Evolutionary conservation across 495 filamentous ascomycete genomes (phyloP), one percentile per base, ranked within the genome.

Genomic region (Penicillium chermesinum): DNA sequence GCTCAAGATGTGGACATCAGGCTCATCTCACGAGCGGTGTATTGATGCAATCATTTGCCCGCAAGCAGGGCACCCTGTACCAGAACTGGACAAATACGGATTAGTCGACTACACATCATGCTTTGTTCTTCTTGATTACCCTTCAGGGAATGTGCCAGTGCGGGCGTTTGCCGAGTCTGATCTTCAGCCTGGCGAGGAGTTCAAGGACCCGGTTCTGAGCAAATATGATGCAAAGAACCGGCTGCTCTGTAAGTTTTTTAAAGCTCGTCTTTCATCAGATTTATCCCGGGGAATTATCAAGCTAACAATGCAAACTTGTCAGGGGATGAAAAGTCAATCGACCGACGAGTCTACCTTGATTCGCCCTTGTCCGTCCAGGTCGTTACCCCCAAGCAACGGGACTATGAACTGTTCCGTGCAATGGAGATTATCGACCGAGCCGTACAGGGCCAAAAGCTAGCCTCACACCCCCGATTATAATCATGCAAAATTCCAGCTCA

Each of bases 181-280:
- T 61, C 55, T 81, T 39, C 53, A 77, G 13, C 50, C 72, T 39
- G 51, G 72, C 2, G 66, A 53, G 18, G 72, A 79, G 46, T 63
- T 83, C 53, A 47, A 54, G 0, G 54, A 38, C 0, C 58, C 71
- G 33, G 62, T 70, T 10, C 39, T 77, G 25, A 74, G 75, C 5
- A 73, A 69, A 15, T 85, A 79, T 81, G 83, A 87, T 65, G 74
- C 78, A 62, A 63, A 62, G 3, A 85, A 86, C 63, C 67, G 80
- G 32, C 62, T 71, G 49, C 55, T 86, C 14, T 86, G 82, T 82
- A 74, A 70, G 73, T 73, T 36, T 41, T 37, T 37, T 5, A 6
- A 7, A 3, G 4, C 4, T 30, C 25, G 25, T 5, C 5, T 21
- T 48, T 35, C 14, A 39, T 41, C n/a, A 7, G 8, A 37, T 37